Evolutionary conservation across 305 asterid genomes (phyloP).

Genomic region (Vinca major): DNA sequence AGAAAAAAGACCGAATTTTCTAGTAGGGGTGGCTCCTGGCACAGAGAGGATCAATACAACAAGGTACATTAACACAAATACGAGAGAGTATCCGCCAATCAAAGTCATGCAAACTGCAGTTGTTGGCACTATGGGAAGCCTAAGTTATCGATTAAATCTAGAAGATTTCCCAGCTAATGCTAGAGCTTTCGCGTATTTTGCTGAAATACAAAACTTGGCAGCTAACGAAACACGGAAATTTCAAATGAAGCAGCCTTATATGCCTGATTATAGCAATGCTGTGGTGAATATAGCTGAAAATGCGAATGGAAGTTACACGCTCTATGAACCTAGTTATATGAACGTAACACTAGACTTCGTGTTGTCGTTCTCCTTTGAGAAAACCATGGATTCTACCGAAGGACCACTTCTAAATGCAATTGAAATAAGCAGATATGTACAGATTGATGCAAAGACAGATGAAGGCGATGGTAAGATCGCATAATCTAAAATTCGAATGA

Average conservation of each 20-base stretch:
- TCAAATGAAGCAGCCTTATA: conserved; percentile 69
- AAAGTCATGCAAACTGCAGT: conserved; percentile 97
- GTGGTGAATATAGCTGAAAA: conserved; percentile 94
- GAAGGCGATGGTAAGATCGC: conserved; percentile 53
- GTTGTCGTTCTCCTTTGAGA: conserved; percentile 63
- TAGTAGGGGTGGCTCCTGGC: conserved; percentile 89
- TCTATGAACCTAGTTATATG: conserved; percentile 96
- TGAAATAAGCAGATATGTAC: conserved; percentile 73
- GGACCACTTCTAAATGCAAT: conserved; percentile 84
- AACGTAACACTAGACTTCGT: conserved; percentile 71
- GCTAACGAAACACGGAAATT: conserved; percentile 66
- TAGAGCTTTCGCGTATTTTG: conserved; percentile 84
- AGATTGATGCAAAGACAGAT: conserved; percentile 63
- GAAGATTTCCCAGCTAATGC: conserved; percentile 94
- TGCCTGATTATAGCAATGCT: conserved; percentile 81
- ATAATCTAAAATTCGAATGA: neutral
- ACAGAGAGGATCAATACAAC: conserved; percentile 73
- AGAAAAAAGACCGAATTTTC: conserved; percentile 60
- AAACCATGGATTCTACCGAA: conserved; percentile 63
- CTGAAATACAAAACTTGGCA: conserved; percentile 72
- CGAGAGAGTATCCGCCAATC: conserved; percentile 91
- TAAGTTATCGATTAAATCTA: conserved; percentile 70
- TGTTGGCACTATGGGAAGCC: conserved; percentile 62
- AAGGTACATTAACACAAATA: conserved; percentile 44
- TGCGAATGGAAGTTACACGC: conserved; percentile 80